Base-by-base conservation (phyloP, 2,329 filamentous ascomycete genomes). In the Coccinonectria pachysandricola region DNA sequence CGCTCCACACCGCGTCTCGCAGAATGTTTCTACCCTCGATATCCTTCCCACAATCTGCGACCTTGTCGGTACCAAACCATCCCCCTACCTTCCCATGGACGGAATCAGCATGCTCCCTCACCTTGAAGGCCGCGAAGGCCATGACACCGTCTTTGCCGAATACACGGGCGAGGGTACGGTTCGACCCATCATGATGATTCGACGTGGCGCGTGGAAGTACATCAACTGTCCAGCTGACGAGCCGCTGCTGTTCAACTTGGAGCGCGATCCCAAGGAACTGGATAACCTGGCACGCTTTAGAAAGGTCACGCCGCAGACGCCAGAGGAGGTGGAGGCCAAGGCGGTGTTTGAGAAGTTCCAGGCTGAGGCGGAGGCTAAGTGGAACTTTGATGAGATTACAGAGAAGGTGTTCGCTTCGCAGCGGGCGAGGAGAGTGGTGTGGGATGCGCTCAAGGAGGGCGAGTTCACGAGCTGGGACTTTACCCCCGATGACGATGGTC, bases 161-260 rank as follows among this genome's bases (percentile, higher is more conserved):
- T 95, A 95, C 60, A 93, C 88, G 48, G 87, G 85, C 25, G 87
- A 95, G 57, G 87, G 87, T 24, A 94, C 87, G 2, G 67, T 93
- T 30, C 77, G 81, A 4, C 87, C 87, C 2, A 71, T 92, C 30
- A 84, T 93, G 67, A 95, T 95, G 87, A 95, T 95, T 49, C 77
- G 82, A 31, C 78, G 85, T 28, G 84, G 84, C 7, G 67, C 71
- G 23, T 95, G 84, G 84, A 95, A 95, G 64, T 94, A 86, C 54
- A 75, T 91, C 38, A 85, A 73, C 37, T 94, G 85, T 46, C 76
- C 86, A 6, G 78, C 77, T 12, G 87, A 95, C 49, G 77, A 80
- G 16, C 77, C 82, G 15, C 84, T 91, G 59, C 70, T 95, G 8
- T 95, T 75, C 64, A 81, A 95, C 56, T 64, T 95, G 6, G 63